phyloP scores from a whole-genome alignment of 2,329 filamentous ascomycete genomes.

The Beauveria brongniartii region DNA sequence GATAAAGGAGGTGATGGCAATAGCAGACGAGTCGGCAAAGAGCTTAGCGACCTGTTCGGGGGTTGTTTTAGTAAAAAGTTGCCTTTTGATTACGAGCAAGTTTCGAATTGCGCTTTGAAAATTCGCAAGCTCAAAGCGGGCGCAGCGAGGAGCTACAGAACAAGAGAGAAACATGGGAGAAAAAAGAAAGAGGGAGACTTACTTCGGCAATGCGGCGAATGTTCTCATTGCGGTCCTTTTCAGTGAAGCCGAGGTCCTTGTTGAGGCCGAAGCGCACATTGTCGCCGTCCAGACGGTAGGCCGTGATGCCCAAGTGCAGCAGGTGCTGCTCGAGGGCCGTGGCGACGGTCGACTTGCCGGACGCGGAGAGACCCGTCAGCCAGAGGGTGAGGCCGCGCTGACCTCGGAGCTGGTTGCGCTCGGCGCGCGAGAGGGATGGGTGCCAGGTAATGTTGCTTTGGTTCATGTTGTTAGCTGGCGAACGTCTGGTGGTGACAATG shows the following conservation, averaged over 20 bases:
- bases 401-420: slow-evolving; percentile 66
- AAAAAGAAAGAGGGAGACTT: not conserved
- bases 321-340: slow-evolving; percentile 96
- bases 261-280: slow-evolving; percentile 98
- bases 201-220: slow-evolving; percentile 87
- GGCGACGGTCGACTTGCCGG: slow-evolving; percentile 94
- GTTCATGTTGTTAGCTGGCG: slow-evolving; percentile 9
- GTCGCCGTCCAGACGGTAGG: slow-evolving; percentile 95
- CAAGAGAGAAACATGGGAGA: not conserved
- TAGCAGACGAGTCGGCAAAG: slow-evolving; percentile 81
- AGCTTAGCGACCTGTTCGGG: slow-evolving; percentile 68
- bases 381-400: slow-evolving; percentile 93
- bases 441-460: slow-evolving; percentile 95
- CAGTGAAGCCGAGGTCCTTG: slow-evolving; percentile 92
- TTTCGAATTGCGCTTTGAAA: not conserved
- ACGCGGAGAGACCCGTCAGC: slow-evolving; percentile 94
- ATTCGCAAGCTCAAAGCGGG: not conserved
- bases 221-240: slow-evolving; percentile 93
- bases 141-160: not conserved
- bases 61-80: not conserved
- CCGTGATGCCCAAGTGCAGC: slow-evolving; percentile 70
- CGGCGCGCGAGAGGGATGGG: slow-evolving; percentile 66
- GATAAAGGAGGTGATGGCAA: slow-evolving; percentile 95
- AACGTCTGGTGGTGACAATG: slow-evolving; percentile 1
- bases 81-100: slow-evolving; percentile 24